phyloP scores from a whole-genome alignment of 1,139 yeast species.

The Pichiaceae sp. region DNA sequence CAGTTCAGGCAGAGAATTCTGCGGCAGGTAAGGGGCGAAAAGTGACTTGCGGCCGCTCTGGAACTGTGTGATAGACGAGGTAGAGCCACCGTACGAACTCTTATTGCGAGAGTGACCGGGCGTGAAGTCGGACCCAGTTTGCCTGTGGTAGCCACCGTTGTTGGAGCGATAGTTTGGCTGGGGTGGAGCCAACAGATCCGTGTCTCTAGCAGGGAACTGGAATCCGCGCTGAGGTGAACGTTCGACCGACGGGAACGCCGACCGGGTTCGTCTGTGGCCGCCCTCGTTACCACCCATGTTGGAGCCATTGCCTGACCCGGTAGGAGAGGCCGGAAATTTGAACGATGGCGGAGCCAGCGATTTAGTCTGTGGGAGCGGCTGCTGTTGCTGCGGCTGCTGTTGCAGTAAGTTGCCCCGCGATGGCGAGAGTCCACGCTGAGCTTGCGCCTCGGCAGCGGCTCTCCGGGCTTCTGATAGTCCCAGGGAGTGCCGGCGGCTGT shows the following conservation, averaged over 20 bases:
- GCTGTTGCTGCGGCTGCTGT: too few species aligned
- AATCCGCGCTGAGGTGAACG: slow-evolving; percentile 28
- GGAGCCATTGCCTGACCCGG: slow-evolving; percentile 7
- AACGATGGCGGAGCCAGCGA: slow-evolving; percentile 28
- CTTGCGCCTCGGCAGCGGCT: slow-evolving; percentile 91
- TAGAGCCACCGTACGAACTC: slow-evolving; percentile 60
- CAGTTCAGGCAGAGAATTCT: slow-evolving; percentile 81
- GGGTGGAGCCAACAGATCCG: background rate
- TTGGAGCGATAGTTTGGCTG: background rate
- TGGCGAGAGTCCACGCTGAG: slow-evolving; percentile 35
- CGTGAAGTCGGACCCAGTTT: slow-evolving; percentile 32
- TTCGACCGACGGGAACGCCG: slow-evolving; percentile 14
- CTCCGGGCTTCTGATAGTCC: slow-evolving; percentile 93
- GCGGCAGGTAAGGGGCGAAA: slow-evolving; percentile 94
- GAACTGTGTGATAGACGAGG: slow-evolving; percentile 42
- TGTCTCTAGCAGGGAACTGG: slow-evolving; percentile 32
- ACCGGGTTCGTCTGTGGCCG: slow-evolving; percentile 20
- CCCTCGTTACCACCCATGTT: too few species aligned
- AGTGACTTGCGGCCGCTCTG: slow-evolving; percentile 62
- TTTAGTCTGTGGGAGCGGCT: slow-evolving; percentile 2
- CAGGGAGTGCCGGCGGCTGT: slow-evolving; percentile 82
- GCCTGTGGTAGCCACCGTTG: slow-evolving; percentile 18
- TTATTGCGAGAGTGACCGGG: slow-evolving; percentile 71
- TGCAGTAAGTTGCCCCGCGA: too few species aligned
- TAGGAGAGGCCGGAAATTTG: slow-evolving; percentile 47